These are phyloP conservation scores for Blumeria graminis DNA, from an alignment of 2,329 filamentous ascomycete genomes.

Conservation along the genomic window DNA sequence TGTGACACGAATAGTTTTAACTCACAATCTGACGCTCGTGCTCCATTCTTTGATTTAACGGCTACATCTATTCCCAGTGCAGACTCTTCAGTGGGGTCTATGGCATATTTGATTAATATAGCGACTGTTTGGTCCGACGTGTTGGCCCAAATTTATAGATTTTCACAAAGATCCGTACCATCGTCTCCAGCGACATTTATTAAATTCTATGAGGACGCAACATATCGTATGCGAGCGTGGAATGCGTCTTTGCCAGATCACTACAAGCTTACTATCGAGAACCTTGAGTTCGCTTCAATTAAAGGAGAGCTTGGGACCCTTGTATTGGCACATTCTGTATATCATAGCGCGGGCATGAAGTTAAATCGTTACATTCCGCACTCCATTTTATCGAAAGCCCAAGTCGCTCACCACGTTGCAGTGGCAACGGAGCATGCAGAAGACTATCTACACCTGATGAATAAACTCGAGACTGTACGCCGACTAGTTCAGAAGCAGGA, in stretches of 20 bases:
- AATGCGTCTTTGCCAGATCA: conserved; percentile 27
- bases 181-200: conserved; percentile 16
- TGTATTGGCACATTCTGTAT: conserved; percentile 40
- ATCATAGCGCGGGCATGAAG: conserved; percentile 37
- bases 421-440: conserved; percentile 27
- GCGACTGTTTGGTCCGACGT: conserved; percentile 42
- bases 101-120: conserved; percentile 37
- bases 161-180: conserved; percentile 13
- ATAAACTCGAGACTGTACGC: conserved; percentile 18
- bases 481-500: not conserved
- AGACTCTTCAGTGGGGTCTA: conserved; percentile 15
- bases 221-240: conserved; percentile 33
- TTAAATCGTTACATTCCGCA: conserved; percentile 34
- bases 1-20: conserved; percentile 37
- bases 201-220: conserved; percentile 26
- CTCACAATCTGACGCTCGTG: conserved; percentile 27
- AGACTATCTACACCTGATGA: conserved; percentile 24
- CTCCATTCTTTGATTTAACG: conserved; percentile 35
- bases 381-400: conserved; percentile 18
- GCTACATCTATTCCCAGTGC: conserved; percentile 18
- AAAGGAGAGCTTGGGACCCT: conserved; percentile 31
- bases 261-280: conserved; percentile 28
- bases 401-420: conserved; percentile 22
- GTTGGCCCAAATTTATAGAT: conserved; percentile 31
- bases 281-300: conserved; percentile 29